Conservation (phyloP, 768 basidiomycete genomes). For the Cyathus striatus region DNA sequence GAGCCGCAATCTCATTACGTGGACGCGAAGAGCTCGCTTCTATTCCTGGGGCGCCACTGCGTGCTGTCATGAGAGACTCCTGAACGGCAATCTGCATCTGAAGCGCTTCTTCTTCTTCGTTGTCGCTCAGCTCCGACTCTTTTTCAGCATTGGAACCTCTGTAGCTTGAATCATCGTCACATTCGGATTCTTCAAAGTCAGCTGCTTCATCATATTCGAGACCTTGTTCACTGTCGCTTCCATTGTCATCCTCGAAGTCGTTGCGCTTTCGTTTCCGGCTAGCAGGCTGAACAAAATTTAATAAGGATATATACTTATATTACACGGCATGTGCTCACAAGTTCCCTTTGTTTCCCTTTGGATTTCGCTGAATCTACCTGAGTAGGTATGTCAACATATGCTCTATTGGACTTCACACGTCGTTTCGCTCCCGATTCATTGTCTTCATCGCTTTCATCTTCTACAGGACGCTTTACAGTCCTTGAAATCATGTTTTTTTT, state of each 20-base stretch:
- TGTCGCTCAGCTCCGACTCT: slow-evolving; percentile 12
- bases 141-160: slow-evolving; percentile 30
- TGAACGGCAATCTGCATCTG: slow-evolving; percentile 57
- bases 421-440: slow-evolving; percentile 20
- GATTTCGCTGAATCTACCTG: slow-evolving; percentile 7
- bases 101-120: slow-evolving; percentile 40
- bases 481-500: background rate
- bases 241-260: slow-evolving; percentile 29
- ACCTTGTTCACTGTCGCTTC: slow-evolving; percentile 24
- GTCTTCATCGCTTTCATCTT: slow-evolving; percentile 15
- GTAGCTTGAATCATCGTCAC: slow-evolving; percentile 63
- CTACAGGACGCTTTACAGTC: slow-evolving; percentile 19
- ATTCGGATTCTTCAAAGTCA: slow-evolving; percentile 12
- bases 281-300: no score
- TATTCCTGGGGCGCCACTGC: slow-evolving; percentile 19
- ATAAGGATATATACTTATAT: no score
- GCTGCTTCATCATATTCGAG: slow-evolving; percentile 32
- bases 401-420: slow-evolving; percentile 3
- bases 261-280: no score
- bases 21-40: slow-evolving; percentile 29
- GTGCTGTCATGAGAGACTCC: slow-evolving; percentile 39
- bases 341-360: slow-evolving; percentile 17
- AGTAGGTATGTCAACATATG: background rate
- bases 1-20: slow-evolving; percentile 32
- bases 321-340: no score